Evolutionary conservation across 2,329 filamentous ascomycete genomes (phyloP).

Genomic region (Colletotrichum ledebouriae): DNA sequence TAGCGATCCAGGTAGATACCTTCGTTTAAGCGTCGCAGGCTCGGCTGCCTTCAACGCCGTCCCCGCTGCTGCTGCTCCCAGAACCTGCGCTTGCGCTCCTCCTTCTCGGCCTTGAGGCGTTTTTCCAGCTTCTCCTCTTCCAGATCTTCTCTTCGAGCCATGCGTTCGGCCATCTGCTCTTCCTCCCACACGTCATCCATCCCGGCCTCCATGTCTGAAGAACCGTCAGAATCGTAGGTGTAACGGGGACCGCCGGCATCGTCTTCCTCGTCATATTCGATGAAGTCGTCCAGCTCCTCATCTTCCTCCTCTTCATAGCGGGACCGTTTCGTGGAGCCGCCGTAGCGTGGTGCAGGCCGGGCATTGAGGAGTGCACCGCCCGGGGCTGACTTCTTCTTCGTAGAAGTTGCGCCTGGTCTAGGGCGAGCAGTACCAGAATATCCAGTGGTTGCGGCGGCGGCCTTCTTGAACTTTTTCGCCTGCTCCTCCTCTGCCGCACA

Average conservation of each 20-base stretch:
- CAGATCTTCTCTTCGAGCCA: slow-evolving; percentile 77
- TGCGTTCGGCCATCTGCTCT: slow-evolving; percentile 72
- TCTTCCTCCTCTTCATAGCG: slow-evolving; percentile 72
- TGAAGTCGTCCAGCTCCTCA: slow-evolving; percentile 72
- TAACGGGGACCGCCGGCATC: slow-evolving; percentile 55
- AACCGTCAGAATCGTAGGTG: slow-evolving; percentile 73
- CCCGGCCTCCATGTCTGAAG: slow-evolving; percentile 85
- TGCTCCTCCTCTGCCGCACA: slow-evolving; percentile 50
- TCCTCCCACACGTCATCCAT: slow-evolving; percentile 80
- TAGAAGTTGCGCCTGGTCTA: slow-evolving; percentile 57
- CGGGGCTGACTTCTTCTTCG: slow-evolving; percentile 52
- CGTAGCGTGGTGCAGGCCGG: slow-evolving; percentile 43
- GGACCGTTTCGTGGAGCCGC: slow-evolving; percentile 50
- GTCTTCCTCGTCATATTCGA: slow-evolving; percentile 68
- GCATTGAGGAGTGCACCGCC: slow-evolving; percentile 58
- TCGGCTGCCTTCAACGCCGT: slow-evolving; percentile 26
- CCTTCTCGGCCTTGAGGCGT: slow-evolving; percentile 72
- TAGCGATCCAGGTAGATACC: slow-evolving; percentile 12
- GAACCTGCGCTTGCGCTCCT: slow-evolving; percentile 62
- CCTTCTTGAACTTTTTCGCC: slow-evolving; percentile 73
- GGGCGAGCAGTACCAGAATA: slow-evolving; percentile 76
- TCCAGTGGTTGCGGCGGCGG: slow-evolving; percentile 72
- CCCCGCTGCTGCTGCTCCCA: slow-evolving; percentile 47
- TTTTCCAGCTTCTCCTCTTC: slow-evolving; percentile 74
- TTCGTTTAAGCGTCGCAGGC: background rate